Evolutionary conservation across 1,139 yeast species (phyloP).

Genomic region (Pneumocystis canis): DNA sequence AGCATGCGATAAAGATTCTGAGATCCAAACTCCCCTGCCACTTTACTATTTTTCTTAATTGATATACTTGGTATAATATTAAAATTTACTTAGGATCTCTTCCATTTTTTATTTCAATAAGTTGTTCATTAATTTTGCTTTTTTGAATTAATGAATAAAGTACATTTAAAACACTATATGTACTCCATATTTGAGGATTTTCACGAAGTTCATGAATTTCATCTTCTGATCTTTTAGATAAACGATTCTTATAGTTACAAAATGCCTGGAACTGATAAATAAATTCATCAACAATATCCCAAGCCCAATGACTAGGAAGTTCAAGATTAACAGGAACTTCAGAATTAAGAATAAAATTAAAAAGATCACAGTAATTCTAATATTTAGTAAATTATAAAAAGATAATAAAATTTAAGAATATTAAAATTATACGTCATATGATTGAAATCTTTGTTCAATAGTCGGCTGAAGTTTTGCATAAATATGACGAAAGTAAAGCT

Average conservation of each 20-base stretch:
- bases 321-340: conserved; percentile 29
- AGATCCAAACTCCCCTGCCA: conserved; percentile 34
- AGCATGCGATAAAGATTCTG: conserved; percentile 31
- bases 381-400: not conserved
- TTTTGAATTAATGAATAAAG: conserved; percentile 34
- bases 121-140: conserved; percentile 32
- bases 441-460: conserved; percentile 32
- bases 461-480: conserved; percentile 32
- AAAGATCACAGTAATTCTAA: conserved; percentile 33
- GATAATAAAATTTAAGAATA: not conserved
- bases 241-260: conserved; percentile 30
- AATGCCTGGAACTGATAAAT: conserved; percentile 37
- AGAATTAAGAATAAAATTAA: conserved; percentile 32
- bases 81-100: conserved; percentile 19
- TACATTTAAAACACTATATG: conserved; percentile 35
- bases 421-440: conserved; percentile 24
- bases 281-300: conserved; percentile 40
- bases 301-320: conserved; percentile 35
- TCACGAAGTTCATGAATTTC: conserved; percentile 28
- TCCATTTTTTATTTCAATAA: conserved; percentile 27
- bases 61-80: not conserved
- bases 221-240: conserved; percentile 22
- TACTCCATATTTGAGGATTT: conserved; percentile 33
- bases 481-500: conserved; percentile 35
- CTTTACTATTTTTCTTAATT: conserved; percentile 17